Base-by-base conservation (phyloP, 495 filamentous ascomycete species). In the Aspergillus incahuasiensis region DNA sequence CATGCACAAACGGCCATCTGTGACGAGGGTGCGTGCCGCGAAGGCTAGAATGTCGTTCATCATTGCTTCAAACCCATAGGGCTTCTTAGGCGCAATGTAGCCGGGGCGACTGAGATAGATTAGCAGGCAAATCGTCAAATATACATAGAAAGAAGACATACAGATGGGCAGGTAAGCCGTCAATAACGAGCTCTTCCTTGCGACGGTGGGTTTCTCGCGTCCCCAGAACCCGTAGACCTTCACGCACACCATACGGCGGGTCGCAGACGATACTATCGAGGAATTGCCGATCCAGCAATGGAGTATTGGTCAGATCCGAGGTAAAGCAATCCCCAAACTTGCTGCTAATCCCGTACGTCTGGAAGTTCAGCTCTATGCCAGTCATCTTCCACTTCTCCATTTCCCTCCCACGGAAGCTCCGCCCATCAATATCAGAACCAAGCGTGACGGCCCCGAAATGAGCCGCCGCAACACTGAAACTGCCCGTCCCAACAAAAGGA, bases 231-330 rank as follows among this genome's bases (percentile, higher is more conserved):
- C 86, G 87, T 48, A 97, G 71, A 0, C 94, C 94, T 63, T 99
- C 94, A 11, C 94, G 82, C 15, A 99, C 90, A n/a, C 94, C 94
- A 65, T 99, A 99, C 0, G 94, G 94, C 15, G 94, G 94, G 69
- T 99, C 94, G 59, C 94, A 97, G n/a, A 97, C 71, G 56, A 99
- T 92, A 2, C 87, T 91, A 72, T 99, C 91, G 35, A 97, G 82
- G 48, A 88, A 78, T 24, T 63, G 61, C 6, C 47, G 40, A 16
- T 63, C 68, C 35, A 89, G 74, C 16, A 97, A 63, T 2, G 94
- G 95, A 9, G 85, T 86, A 65, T 99, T 92, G 3, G 92, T 97
- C 21, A 99, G 64, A 69, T 99, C 94, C 0, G 88, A 85, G 5
- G 90, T 82, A 54, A 96, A 95, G 20, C 81, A 78, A 61, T 91